Conservation (phyloP, 2,329 filamentous ascomycete species). For the Atkinsonella hypoxylon region DNA sequence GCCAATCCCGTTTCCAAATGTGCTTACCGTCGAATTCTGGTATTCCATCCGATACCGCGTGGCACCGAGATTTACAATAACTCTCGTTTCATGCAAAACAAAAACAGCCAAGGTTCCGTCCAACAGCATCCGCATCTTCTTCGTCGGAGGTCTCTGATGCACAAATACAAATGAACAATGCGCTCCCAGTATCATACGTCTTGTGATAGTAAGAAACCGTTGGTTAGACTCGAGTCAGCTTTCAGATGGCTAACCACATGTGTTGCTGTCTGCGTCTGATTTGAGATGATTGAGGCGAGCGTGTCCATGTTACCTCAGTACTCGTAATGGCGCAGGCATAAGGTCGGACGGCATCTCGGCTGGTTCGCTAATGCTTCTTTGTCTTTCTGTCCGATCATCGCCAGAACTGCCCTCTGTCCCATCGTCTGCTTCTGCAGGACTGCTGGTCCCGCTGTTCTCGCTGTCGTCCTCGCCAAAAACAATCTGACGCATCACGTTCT, state of each 20-base stretch:
- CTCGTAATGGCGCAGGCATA: slow-evolving; percentile 21
- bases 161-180: background rate
- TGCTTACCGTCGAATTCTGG: background rate
- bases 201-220: background rate
- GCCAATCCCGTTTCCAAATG: slow-evolving; percentile 5
- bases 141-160: too few species aligned
- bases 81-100: background rate
- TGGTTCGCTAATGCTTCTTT: slow-evolving; percentile 40
- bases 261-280: background rate
- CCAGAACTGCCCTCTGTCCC: slow-evolving; percentile 38
- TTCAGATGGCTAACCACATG: background rate
- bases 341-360: slow-evolving; percentile 21
- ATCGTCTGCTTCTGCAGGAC: slow-evolving; percentile 34
- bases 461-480: slow-evolving; percentile 62
- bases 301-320: slow-evolving; percentile 15
- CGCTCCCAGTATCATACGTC: background rate
- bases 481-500: slow-evolving; percentile 71
- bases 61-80: background rate
- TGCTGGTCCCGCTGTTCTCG: slow-evolving; percentile 52
- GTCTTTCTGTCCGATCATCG: slow-evolving; percentile 44
- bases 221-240: too few species aligned
- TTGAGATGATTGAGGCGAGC: background rate
- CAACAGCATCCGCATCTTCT: background rate
- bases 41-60: background rate
- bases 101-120: background rate